phyloP scores from a whole-genome alignment of 805 yeast genomes.

The Teunomyces atbi region DNA sequence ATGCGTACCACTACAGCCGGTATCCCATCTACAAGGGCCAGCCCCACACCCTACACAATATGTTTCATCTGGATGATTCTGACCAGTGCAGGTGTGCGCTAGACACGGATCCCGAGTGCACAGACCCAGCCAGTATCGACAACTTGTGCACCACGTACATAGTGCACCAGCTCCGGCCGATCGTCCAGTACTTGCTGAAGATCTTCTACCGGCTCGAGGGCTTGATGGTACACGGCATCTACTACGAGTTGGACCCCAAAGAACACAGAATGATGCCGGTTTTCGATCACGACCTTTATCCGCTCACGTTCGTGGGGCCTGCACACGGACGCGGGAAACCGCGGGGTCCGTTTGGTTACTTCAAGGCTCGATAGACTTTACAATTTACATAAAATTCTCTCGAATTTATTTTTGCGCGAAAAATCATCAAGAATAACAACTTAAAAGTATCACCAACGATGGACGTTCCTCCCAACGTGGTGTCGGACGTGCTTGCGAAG shows the following conservation, averaged over 20 bases:
- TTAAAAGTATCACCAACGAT: not conserved
- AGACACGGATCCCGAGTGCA: conserved; percentile 24
- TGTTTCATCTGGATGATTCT: conserved; percentile 20
- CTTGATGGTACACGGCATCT: conserved; percentile 36
- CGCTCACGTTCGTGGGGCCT: conserved; percentile 15
- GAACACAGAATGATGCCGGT: conserved; percentile 19
- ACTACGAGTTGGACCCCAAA: conserved; percentile 18
- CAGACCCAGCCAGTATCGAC: conserved; percentile 23
- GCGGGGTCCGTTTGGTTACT: conserved; percentile 7
- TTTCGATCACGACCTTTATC: conserved; percentile 28
- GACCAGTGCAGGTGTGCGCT: conserved; percentile 22
- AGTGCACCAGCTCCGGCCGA: conserved; percentile 34
- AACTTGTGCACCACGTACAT: conserved; percentile 33
- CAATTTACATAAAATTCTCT: not conserved
- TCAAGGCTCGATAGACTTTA: not conserved
- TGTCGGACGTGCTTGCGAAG: conserved; percentile 27
- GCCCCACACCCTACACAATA: conserved; percentile 32
- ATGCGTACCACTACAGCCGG: conserved; percentile 17
- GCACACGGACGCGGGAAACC: not conserved
- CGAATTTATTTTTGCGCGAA: not conserved
- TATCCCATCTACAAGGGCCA: conserved; percentile 37
- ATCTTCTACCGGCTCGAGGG: conserved; percentile 25
- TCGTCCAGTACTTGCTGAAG: conserved; percentile 22
- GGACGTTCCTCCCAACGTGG: conserved; percentile 10
- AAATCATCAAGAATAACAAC: not conserved